Evolutionary conservation across 2,329 filamentous ascomycete genomes (phyloP), one percentile per base, ranked within the genome.

Genomic region (Claviceps purpurea): DNA sequence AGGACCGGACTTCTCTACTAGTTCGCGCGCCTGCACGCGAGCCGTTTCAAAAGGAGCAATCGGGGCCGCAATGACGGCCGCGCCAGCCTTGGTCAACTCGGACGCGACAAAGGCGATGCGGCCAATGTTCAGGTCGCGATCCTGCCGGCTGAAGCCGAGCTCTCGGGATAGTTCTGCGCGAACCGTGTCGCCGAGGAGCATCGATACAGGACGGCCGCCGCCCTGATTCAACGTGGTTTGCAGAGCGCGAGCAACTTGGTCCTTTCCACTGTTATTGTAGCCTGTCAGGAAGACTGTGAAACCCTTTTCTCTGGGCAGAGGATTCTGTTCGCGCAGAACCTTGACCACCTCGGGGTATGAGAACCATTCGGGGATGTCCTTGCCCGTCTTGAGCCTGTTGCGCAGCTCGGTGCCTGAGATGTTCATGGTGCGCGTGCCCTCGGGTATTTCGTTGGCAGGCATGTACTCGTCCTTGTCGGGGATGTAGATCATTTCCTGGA

Each of bases 401-500:
- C 93, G 90, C 64, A 98, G 87, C 76, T 98, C 93, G 56, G 85
- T 89, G 56, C 85, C 85, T 40, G 84, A 89, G 69, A 91, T 91
- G 74, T 91, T 88, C 60, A 89, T 79, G 50, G 91, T 97, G 70
- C 88, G 87, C 64, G 85, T 78, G 59, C 88, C 89, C 64, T 82
- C 75, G 62, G 84, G 75, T 56, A 98, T 91, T 74, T 96, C 81
- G 72, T 98, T 88, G 70, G 89, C 82, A 53, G 93, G 93, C 62
- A 81, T 82, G 78, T 98, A 98, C 78, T 97, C 93, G 70, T 98
- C 93, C 66, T 82, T 84, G 73, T 97, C 93, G 60, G 93, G 93
- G 54, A 97, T 85, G 74, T 97, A 98, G 57, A 94, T 97, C 85
- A 98, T 95, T 82, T 94, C 89, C 77, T 97, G 91, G 85, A 98